These are phyloP conservation scores for Metrosideros polymorpha DNA, from an alignment of 441 rosid species.

Conservation along the genomic window DNA sequence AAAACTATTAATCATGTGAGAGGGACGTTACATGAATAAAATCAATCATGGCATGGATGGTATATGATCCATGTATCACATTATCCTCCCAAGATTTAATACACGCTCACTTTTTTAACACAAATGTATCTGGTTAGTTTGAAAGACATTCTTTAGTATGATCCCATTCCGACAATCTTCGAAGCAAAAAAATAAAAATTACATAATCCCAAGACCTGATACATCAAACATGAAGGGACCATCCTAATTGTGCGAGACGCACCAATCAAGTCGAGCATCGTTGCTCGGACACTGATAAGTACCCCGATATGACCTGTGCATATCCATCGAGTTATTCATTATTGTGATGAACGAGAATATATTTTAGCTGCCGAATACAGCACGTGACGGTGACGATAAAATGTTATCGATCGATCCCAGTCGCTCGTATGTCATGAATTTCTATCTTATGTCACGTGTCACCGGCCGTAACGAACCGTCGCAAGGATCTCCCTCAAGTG, in stretches of 20 bases:
- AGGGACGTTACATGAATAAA: too few species aligned
- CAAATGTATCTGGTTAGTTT: background rate
- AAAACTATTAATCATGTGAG: background rate
- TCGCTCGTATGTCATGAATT: background rate
- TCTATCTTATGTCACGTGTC: background rate
- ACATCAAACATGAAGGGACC: background rate
- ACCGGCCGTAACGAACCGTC: background rate
- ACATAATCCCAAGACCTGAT: background rate
- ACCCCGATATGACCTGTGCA: background rate
- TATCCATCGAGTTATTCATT: background rate
- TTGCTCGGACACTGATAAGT: background rate
- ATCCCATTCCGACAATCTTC: background rate
- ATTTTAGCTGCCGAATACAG: background rate
- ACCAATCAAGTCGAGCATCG: background rate
- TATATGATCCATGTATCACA: background rate
- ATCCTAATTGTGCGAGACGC: background rate
- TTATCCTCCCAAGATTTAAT: background rate
- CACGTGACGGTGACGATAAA: background rate
- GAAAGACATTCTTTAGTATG: background rate
- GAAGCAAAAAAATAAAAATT: background rate
- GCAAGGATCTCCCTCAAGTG: background rate
- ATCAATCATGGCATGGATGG: background rate
- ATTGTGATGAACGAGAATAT: rapidly evolving
- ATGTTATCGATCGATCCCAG: background rate
- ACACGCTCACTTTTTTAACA: background rate